A percentile compares a stretch with the other conserved stretches of the same genome.
Evolutionary conservation across 1,284 basidiomycete genomes (phyloP).

Genomic region (Fomitopsis palustris): DNA sequence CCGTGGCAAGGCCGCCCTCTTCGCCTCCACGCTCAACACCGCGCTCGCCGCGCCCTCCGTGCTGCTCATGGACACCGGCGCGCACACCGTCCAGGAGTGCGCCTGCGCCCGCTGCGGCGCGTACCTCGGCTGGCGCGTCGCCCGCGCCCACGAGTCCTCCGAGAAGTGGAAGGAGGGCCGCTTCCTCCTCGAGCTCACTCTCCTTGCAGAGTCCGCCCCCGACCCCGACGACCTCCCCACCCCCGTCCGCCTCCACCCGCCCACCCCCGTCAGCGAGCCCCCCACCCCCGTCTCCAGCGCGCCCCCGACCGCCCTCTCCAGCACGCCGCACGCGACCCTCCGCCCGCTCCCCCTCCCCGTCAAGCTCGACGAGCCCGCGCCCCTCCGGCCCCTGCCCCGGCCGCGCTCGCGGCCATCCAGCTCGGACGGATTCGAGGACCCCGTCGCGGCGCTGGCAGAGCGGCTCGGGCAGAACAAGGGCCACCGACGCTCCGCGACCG

Average conservation of each 20-base stretch:
- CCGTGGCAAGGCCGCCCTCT: conserved; percentile 28
- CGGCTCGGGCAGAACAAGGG: not conserved
- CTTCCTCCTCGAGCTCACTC: conserved; percentile 53
- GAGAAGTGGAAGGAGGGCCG: conserved; percentile 64
- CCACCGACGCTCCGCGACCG: not conserved
- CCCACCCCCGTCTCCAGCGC: not conserved
- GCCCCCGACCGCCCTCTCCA: no score
- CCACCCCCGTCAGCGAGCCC: not conserved
- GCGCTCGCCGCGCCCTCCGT: conserved; percentile 28
- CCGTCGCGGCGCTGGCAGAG: not conserved
- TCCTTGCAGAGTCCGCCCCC: conserved; percentile 21
- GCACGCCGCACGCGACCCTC: not conserved
- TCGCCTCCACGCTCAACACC: conserved; percentile 20
- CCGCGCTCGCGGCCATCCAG: not conserved
- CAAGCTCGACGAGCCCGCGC: not conserved
- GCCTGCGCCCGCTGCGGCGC: conserved; percentile 43
- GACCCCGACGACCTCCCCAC: not conserved
- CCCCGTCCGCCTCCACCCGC: not conserved
- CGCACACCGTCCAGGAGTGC: conserved; percentile 57
- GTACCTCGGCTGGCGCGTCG: conserved; percentile 62
- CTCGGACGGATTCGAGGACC: not conserved
- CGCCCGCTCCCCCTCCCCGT: not conserved
- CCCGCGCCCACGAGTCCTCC: conserved; percentile 50
- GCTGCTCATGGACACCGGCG: conserved; percentile 60
- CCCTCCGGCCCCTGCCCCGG: not conserved